Conservation (phyloP, 371 early-diverging fungal genomes). For the Fennellomyces sp. region DNA sequence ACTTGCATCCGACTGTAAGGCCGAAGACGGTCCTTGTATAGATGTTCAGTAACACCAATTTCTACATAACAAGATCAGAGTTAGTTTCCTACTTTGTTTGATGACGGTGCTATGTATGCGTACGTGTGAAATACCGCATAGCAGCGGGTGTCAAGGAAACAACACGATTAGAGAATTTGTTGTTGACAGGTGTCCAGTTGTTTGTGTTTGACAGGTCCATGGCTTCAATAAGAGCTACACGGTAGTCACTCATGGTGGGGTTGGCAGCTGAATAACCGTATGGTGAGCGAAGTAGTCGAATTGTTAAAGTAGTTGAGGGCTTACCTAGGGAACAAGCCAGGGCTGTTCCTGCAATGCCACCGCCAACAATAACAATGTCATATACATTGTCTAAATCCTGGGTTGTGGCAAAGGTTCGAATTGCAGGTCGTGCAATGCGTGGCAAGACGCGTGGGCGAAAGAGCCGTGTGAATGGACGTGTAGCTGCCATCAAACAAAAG, state of each 20-base stretch:
- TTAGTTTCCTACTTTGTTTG: too few relatives aligned
- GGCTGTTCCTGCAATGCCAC: conserved; percentile 90
- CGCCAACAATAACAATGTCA: conserved; percentile 90
- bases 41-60: conserved; percentile 65
- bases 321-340: conserved; percentile 83
- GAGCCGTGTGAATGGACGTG: neutral
- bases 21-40: conserved; percentile 52
- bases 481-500: neutral
- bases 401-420: conserved; percentile 21
- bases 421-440: neutral
- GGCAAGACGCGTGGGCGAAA: conserved; percentile 1
- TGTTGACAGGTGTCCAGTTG: conserved; percentile 47
- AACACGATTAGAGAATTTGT: conserved; percentile 78
- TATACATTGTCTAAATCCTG: conserved; percentile 48
- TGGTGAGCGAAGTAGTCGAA: too few relatives aligned
- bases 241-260: conserved; percentile 50
- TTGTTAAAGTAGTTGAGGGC: conserved; percentile 1
- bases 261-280: conserved; percentile 49
- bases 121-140: conserved; percentile 53
- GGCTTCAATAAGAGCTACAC: conserved; percentile 78
- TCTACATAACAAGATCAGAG: conserved; percentile 27
- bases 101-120: neutral
- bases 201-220: conserved; percentile 60
- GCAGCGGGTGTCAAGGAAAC: conserved; percentile 66
- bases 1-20: conserved; percentile 71